Evolutionary conservation across 1,139 yeast genomes (phyloP).

Genomic region (Hansenula sp.): DNA sequence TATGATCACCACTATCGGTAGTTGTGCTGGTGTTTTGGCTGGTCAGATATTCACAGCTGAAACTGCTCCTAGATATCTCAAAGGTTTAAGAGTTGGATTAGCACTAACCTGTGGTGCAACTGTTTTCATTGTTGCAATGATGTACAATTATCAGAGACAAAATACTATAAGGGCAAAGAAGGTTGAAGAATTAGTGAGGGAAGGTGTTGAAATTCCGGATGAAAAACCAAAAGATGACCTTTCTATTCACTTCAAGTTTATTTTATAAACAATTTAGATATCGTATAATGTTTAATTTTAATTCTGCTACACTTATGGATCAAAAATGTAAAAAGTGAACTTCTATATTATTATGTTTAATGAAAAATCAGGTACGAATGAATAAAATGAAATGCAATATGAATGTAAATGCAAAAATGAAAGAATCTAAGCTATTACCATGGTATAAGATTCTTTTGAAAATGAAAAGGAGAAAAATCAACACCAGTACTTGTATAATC

Average conservation of each 20-base stretch:
- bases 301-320: too few species aligned
- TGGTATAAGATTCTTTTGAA: too few species aligned
- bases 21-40: conserved; percentile 41
- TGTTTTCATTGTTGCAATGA: conserved; percentile 13
- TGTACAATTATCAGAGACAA: conserved; percentile 15
- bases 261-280: conserved; percentile 5
- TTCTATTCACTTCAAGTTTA: conserved; percentile 16
- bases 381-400: not conserved
- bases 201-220: conserved; percentile 6
- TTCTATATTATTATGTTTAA: not conserved
- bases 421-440: too few species aligned
- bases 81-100: conserved; percentile 25
- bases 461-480: conserved; percentile 7
- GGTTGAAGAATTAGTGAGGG: conserved; percentile 6
- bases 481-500: conserved; percentile 56
- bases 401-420: not conserved
- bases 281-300: too few species aligned
- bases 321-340: too few species aligned
- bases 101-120: conserved; percentile 17
- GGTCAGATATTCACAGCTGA: conserved; percentile 35
- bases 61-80: conserved; percentile 29
- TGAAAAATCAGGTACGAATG: conserved; percentile 21
- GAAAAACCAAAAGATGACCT: conserved; percentile 21
- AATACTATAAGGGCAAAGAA: conserved; percentile 13
- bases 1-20: conserved; percentile 39